Percentiles rank a stretch among this genome's conserved stretches.
Evolutionary conservation across 2,329 filamentous ascomycete species (phyloP).

Genomic region (Tolypocladium inflatum): DNA sequence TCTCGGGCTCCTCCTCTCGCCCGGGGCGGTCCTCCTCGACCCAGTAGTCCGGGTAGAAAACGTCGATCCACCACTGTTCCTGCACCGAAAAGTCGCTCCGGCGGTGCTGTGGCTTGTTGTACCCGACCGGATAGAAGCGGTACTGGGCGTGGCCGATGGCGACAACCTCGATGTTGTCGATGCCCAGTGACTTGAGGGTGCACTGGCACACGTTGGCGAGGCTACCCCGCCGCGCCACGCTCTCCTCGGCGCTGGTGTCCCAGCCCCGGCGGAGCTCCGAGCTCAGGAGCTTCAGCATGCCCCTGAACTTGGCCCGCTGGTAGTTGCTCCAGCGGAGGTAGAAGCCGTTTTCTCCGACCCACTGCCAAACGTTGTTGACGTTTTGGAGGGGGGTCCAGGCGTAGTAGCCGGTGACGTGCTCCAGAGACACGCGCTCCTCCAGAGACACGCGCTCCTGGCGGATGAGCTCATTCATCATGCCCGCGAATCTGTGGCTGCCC

Average conservation of each 20-base stretch:
- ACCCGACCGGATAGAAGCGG: neutral
- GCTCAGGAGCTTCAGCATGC: neutral
- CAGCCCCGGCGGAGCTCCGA: neutral
- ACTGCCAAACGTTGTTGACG: neutral
- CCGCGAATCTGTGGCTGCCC: neutral
- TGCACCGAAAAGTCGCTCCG: neutral
- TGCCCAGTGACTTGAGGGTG: neutral
- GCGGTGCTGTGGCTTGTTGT: neutral
- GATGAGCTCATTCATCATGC: neutral
- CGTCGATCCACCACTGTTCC: neutral
- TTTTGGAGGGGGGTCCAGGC: neutral
- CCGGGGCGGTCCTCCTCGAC: neutral
- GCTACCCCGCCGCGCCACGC: neutral
- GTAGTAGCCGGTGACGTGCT: neutral
- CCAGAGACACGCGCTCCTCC: neutral
- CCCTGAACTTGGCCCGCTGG: neutral
- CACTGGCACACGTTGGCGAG: neutral
- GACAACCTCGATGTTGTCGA: neutral
- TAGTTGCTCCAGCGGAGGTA: neutral
- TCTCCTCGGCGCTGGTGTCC: neutral
- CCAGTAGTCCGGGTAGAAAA: constrained; percentile 1
- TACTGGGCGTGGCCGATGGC: neutral
- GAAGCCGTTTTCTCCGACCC: constrained; percentile 2
- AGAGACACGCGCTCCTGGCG: neutral
- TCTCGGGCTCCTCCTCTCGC: neutral